Percentiles rank a stretch among this genome's conserved stretches.
These are phyloP conservation scores for Boeremia exigua DNA, from an alignment of 2,329 filamentous ascomycete species.

Conservation along the genomic window DNA sequence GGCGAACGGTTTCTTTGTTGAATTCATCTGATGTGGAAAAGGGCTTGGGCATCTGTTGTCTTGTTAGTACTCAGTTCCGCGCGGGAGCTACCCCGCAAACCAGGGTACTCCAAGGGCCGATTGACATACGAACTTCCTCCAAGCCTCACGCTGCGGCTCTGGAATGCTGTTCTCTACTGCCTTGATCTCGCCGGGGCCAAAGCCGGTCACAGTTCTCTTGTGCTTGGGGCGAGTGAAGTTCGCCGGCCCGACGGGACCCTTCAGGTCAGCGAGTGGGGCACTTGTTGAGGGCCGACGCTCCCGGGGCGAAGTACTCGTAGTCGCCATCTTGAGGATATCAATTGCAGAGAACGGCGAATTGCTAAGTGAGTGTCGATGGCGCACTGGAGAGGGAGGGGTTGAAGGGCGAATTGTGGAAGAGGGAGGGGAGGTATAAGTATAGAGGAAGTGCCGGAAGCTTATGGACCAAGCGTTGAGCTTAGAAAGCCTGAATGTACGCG, in stretches of 20 bases:
- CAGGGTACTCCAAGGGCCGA: conserved; percentile 4
- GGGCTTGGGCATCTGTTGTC: conserved; percentile 63
- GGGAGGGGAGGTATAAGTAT: conserved; percentile 3
- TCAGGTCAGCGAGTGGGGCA: conserved; percentile 84
- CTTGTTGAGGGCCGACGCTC: conserved; percentile 83
- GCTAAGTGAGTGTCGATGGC: conserved; percentile 30
- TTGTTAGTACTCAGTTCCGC: conserved; percentile 22
- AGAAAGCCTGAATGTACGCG: conserved; percentile 2
- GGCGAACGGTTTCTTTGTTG: conserved; percentile 81
- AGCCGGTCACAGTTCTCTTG: conserved; percentile 94
- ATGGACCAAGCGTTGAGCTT: conserved; percentile 6
- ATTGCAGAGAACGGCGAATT: conserved; percentile 35
- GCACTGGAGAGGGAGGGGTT: conserved; percentile 37
- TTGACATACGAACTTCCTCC: conserved; percentile 64
- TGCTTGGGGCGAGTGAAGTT: conserved; percentile 93
- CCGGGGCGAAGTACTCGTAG: conserved; percentile 54
- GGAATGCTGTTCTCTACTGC: conserved; percentile 89
- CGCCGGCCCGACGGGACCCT: conserved; percentile 79
- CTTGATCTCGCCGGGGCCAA: conserved; percentile 91
- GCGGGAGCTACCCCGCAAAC: conserved; percentile 26
- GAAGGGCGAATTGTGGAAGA: conserved; percentile 24
- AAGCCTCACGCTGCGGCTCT: conserved; percentile 82
- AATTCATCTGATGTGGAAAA: conserved; percentile 86
- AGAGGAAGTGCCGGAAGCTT: conserved; percentile 12
- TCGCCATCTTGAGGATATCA: conserved; percentile 41